These are phyloP conservation scores for Tephrocybe sp. DNA, from an alignment of 768 basidiomycete genomes.

Conservation along the genomic window DNA sequence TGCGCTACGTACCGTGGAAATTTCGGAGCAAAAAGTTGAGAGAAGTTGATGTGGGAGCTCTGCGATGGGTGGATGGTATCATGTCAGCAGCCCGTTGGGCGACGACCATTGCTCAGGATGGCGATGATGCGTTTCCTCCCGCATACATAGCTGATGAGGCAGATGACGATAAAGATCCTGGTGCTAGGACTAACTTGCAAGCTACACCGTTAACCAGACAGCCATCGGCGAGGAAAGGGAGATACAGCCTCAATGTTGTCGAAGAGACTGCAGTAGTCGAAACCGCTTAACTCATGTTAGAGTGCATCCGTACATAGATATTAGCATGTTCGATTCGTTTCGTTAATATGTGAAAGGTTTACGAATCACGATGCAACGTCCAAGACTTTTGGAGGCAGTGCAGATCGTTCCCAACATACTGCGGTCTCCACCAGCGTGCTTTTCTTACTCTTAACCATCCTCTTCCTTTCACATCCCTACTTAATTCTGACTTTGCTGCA, in stretches of 20 bases:
- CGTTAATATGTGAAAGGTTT: not conserved
- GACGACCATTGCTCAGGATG: constrained; percentile 40
- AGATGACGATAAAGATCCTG: constrained; percentile 9
- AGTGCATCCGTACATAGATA: constrained; percentile 1
- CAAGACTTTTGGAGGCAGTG: constrained; percentile 10
- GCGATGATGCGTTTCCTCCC: constrained; percentile 30
- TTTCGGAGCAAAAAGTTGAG: constrained; percentile 59
- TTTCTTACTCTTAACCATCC: not conserved
- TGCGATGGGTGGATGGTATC: constrained; percentile 72
- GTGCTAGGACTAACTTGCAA: constrained; percentile 35
- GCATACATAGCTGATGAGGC: constrained; percentile 27
- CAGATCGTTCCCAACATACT: not conserved
- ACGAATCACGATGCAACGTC: not conserved
- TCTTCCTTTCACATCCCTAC: not conserved
- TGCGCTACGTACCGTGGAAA: constrained; percentile 53
- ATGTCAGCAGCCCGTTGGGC: constrained; percentile 62
- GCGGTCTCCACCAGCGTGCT: not conserved
- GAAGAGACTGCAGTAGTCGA: constrained; percentile 41
- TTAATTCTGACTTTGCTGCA: not conserved
- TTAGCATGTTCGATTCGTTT: too few species aligned
- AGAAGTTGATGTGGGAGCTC: constrained; percentile 52
- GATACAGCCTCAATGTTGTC: constrained; percentile 42
- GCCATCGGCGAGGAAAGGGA: constrained; percentile 55
- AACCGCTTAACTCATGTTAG: constrained; percentile 8
- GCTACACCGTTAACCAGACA: constrained; percentile 66